A percentile compares a stretch with the other conserved stretches of the same genome.
Evolutionary conservation across 73 alveolate species (phyloP).

Genomic region (Stentor roeselii): DNA sequence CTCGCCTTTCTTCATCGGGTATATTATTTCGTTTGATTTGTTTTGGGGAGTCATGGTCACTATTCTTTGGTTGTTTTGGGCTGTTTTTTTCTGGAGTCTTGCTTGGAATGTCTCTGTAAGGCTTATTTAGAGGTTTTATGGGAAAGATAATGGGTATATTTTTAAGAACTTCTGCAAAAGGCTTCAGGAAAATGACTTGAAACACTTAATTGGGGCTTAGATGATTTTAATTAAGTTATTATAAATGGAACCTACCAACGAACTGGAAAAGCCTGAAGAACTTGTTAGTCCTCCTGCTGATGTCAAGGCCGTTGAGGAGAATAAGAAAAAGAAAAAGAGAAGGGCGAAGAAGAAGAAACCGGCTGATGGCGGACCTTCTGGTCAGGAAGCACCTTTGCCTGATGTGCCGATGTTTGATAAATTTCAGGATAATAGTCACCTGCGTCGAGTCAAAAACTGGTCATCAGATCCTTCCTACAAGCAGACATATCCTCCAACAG

Average conservation of each 20-base stretch:
- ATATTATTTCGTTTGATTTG: background rate
- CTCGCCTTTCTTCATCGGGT: slow-evolving; percentile 6
- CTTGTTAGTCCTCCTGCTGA: no score
- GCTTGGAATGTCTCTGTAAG: background rate
- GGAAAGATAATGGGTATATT: background rate
- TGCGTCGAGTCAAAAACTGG: slow-evolving; percentile 75
- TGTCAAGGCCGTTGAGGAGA: no score
- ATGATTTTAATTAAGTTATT: no score
- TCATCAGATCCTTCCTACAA: slow-evolving; percentile 53
- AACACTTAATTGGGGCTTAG: no score
- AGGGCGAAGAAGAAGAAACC: slow-evolving; percentile 46
- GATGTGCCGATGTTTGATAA: background rate
- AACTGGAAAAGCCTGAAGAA: no score
- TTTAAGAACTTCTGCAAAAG: background rate
- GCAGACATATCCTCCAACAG: slow-evolving; percentile 93
- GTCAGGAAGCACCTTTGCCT: background rate
- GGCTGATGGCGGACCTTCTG: slow-evolving; percentile 14
- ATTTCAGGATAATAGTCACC: slow-evolving; percentile 70
- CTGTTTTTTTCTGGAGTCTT: background rate
- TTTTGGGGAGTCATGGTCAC: background rate
- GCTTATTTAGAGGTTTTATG: slow-evolving; percentile 2
- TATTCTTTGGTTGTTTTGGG: background rate
- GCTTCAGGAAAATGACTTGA: background rate
- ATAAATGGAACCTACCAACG: no score
- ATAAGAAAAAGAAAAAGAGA: slow-evolving; percentile 72